Evolutionary conservation across 495 filamentous ascomycete genomes (phyloP).

Genomic region (Xylaria sp.): DNA sequence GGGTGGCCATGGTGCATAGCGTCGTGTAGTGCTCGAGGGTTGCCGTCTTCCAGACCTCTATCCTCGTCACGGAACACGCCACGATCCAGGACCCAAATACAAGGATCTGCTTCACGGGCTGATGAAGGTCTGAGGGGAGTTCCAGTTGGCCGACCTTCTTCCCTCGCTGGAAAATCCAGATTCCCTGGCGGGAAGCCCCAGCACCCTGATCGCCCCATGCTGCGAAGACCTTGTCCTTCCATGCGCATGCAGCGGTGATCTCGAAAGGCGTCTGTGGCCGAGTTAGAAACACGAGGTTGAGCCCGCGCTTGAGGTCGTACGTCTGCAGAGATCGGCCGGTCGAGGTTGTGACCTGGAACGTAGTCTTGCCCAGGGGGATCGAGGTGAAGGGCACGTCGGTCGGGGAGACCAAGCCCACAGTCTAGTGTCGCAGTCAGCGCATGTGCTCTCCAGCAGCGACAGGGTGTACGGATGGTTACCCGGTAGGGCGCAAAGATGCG

Average conservation of each 20-base stretch:
- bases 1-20: slow-evolving; percentile 58
- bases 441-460: not conserved
- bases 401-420: slow-evolving; percentile 90
- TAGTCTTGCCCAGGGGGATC: slow-evolving; percentile 87
- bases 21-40: slow-evolving; percentile 91
- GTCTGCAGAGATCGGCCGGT: slow-evolving; percentile 90
- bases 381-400: slow-evolving; percentile 87
- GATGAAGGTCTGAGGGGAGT: slow-evolving; percentile 61
- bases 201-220: slow-evolving; percentile 74
- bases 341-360: slow-evolving; percentile 96
- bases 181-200: slow-evolving; percentile 63
- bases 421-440: slow-evolving; percentile 56
- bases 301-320: slow-evolving; percentile 86
- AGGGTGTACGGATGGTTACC: slow-evolving; percentile 64
- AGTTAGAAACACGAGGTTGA: slow-evolving; percentile 91
- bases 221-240: slow-evolving; percentile 85
- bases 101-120: slow-evolving; percentile 77
- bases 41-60: slow-evolving; percentile 89
- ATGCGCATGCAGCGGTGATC: slow-evolving; percentile 87
- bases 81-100: slow-evolving; percentile 93
- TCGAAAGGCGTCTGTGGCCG: slow-evolving; percentile 83
- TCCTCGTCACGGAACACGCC: slow-evolving; percentile 72
- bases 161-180: slow-evolving; percentile 97
- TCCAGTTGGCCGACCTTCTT: slow-evolving; percentile 80
- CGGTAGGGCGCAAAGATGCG: slow-evolving; percentile 90